Base-by-base conservation (phyloP, 108 stramenopile genomes). In the Discostella stelligeroides region DNA sequence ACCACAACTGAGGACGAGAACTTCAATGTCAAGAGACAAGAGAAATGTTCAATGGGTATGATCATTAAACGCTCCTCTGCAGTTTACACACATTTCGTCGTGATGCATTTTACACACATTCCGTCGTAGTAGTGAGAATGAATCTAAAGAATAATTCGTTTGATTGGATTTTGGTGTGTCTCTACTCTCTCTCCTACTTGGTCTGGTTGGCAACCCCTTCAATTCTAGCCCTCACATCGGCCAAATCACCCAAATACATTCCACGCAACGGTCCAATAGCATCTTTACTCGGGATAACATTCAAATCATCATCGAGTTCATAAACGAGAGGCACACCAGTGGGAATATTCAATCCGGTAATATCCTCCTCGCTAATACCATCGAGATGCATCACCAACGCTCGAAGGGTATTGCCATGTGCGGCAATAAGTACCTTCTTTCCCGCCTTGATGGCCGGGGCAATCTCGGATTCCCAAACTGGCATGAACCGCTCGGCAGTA, bases 321-420 rank as follows among this genome's bases (percentile, higher is more conserved):
- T 97, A 98, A 8, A 97, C 89, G 2, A 98, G 82, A 3, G 98
- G 98, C 21, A 97, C 94, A 45, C 97, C 97, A 17, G 98, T 98
- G 13, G 99, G 99, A 69, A 99, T 97, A 75, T 99, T 98, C 73
- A 99, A 81, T 24, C 78, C 96, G 18, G 85, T 81, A 70, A 99
- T 98, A 14, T 86, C 98, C 0, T 98, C 96, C 29, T 83, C 82
- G n/a, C 89, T 80, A 71, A 99, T 99, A 59, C 72, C 84, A 73
- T 99, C 99, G 74, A 99, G 86, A 80, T 97, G 92, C 84, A 98
- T 97, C 42, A 99, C 97, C 20, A 99, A 86, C 4, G 98, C 98
- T 12, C 99, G 95, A n/a, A 99, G 83, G 13, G 96, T 96, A 79
- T 99, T 99, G 39, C 98, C 99, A 72, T 99, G 99, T 8, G 98